These are phyloP conservation scores for Dictyostelium capitatum DNA, from an alignment of 78 protist genomes.

Conservation along the genomic window DNA sequence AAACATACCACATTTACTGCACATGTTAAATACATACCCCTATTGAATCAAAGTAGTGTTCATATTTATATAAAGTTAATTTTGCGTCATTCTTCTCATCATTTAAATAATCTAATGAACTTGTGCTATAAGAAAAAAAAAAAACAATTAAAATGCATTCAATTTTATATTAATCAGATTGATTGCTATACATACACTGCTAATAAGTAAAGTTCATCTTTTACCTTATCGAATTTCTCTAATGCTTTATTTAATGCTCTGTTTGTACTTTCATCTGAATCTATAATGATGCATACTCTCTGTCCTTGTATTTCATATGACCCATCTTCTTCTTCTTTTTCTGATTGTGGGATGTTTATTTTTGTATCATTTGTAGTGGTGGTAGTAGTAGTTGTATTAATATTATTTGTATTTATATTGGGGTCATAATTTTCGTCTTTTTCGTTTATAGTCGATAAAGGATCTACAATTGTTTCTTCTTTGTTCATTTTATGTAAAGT, in stretches of 20 bases:
- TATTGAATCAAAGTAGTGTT: conserved; percentile 59
- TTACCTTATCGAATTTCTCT: conserved; percentile 38
- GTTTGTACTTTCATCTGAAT: conserved; percentile 61
- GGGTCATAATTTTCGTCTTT: not conserved
- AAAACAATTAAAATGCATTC: not conserved
- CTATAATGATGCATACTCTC: conserved; percentile 36
- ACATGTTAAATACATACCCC: no score
- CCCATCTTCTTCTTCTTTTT: not conserved
- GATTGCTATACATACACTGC: conserved; percentile 35
- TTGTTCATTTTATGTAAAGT: not conserved
- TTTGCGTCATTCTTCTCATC: conserved; percentile 78
- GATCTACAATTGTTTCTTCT: not conserved
- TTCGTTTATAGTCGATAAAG: not conserved
- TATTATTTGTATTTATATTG: not conserved
- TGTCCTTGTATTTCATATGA: conserved; percentile 36
- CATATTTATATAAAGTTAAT: conserved; percentile 51
- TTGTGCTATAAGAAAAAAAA: conserved; percentile 2
- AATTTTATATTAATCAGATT: not conserved
- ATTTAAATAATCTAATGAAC: conserved; percentile 68
- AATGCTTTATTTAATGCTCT: conserved; percentile 51
- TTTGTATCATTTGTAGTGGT: not conserved
- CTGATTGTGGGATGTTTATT: no score
- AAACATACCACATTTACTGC: no score
- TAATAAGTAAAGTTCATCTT: conserved; percentile 62
- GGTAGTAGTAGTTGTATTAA: not conserved